Percentiles rank a stretch among this genome's conserved stretches.
phyloP scores from a whole-genome alignment of 2,329 filamentous ascomycete genomes.

The Pseudogymnoascus sp. region DNA sequence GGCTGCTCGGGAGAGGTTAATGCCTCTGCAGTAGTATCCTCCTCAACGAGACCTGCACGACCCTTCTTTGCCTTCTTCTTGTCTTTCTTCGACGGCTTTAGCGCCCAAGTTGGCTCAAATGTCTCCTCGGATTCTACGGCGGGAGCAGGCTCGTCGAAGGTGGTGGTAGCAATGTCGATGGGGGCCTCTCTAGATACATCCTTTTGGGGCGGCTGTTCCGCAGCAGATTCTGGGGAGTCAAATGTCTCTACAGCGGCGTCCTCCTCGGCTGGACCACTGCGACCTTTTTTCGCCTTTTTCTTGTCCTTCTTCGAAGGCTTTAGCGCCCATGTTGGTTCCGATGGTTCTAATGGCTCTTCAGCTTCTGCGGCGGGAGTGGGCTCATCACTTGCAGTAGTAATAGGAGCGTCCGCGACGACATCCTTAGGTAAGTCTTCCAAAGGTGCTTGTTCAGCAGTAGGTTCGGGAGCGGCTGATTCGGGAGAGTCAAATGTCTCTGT shows the following conservation, averaged over 20 bases:
- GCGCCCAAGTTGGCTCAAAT: background rate
- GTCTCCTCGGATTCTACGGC: background rate
- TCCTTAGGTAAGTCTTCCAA: background rate
- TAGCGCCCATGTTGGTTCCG: background rate
- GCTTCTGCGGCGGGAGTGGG: background rate
- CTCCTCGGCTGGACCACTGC: background rate
- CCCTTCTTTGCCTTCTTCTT: slow-evolving; percentile 32
- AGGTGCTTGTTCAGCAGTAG: background rate
- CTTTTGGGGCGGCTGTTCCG: background rate
- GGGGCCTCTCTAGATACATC: background rate
- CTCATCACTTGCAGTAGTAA: slow-evolving; percentile 2
- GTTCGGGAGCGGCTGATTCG: background rate
- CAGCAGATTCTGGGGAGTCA: background rate
- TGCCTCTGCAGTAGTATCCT: background rate
- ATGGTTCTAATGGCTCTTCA: background rate
- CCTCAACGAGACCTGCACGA: slow-evolving; percentile 9
- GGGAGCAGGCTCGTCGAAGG: background rate
- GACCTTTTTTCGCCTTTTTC: slow-evolving; percentile 29
- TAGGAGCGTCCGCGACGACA: background rate
- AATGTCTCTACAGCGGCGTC: background rate
- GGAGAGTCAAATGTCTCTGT: background rate
- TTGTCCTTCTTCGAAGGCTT: slow-evolving; percentile 13
- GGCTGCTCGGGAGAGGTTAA: background rate
- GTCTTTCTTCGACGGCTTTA: slow-evolving; percentile 31
- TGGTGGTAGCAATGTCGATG: background rate